Conservation (phyloP, 1,284 basidiomycete species). For the Puccinia horiana region DNA sequence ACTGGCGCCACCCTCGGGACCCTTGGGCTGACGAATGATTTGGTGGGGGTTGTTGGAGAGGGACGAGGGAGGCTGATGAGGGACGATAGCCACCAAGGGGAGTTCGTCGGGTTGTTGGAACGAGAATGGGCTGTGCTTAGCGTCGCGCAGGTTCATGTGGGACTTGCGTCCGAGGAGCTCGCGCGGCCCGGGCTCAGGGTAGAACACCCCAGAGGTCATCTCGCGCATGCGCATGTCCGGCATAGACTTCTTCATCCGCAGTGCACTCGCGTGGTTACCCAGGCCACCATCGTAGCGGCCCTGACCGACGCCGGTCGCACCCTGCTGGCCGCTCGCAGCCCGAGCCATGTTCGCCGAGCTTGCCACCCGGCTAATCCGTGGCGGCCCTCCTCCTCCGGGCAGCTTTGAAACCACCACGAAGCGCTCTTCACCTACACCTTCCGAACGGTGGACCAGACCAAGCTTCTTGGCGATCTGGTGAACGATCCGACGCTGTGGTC, state of each 20-base stretch:
- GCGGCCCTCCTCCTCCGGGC: neutral
- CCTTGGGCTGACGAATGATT: conserved; percentile 43
- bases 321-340: neutral
- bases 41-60: conserved; percentile 9
- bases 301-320: no score
- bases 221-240: conserved; percentile 63
- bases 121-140: neutral
- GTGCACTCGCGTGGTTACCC: neutral
- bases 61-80: neutral
- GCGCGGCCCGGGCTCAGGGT: conserved; percentile 9
- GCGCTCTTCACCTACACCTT: conserved; percentile 87
- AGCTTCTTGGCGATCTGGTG: conserved; percentile 95
- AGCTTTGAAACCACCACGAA: conserved; percentile 84
- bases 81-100: neutral
- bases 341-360: conserved; percentile 29
- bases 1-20: conserved; percentile 26
- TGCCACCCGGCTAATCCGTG: conserved; percentile 18
- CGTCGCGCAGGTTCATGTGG: conserved; percentile 16
- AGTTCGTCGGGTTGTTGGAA: conserved; percentile 7
- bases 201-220: conserved; percentile 18
- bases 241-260: conserved; percentile 84
- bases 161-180: conserved; percentile 25
- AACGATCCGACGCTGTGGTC: conserved; percentile 85
- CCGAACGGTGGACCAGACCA: conserved; percentile 88
- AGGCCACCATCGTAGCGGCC: neutral